Evolutionary conservation across 108 stramenopile species (phyloP), one percentile per base, ranked within the genome.

Genomic region (Fistulifera pelliculosa): DNA sequence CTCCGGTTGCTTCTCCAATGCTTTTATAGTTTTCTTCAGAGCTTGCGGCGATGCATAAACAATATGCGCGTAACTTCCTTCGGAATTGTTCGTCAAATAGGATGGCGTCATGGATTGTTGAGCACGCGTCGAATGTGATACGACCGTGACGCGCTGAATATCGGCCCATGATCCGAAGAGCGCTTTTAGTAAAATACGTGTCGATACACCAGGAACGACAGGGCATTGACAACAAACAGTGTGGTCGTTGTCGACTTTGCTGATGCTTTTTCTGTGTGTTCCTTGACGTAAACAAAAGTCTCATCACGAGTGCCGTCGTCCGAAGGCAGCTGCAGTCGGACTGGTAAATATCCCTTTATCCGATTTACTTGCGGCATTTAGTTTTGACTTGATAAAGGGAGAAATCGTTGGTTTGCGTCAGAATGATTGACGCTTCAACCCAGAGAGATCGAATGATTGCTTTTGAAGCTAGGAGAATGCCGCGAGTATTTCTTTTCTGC

Each of bases 171-270:
- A 56, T 60, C 77, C 81, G 49, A 92, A 86, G 8, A 92, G 23
- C 2, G 80, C 67, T 19, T 49, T 51, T 22, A 92, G 43, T 27
- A 81, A 61, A 26, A 87, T 41, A 31, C 70, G 61, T 14, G 86
- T 86, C 0, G 71, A 73, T 16, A 92, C 65, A 7, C 72, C 70
- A 18, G 83, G 81, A 70, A 79, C 60, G 19, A 81, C 49, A 7
- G 90, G 90, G 80, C 78, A 65, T 92, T 92, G 44, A 77, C 81
- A 2, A 92, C 80, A 65, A 92, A 92, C n/a, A 92, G 54, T 6
- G 90, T 87, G 55, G 69, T 54, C 42, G 49, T 44, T 21, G 51
- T 38, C 22, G 1, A 43, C 12, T 22, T 35, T 21, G 18, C 19
- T 35, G 31, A 35, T 7, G 17, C 31, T 24, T 39, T 50, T 22